A percentile compares a stretch with the other conserved stretches of the same genome.
Evolutionary conservation across 106 monocot species (phyloP).

Genomic region (Ottelia alismoides): DNA sequence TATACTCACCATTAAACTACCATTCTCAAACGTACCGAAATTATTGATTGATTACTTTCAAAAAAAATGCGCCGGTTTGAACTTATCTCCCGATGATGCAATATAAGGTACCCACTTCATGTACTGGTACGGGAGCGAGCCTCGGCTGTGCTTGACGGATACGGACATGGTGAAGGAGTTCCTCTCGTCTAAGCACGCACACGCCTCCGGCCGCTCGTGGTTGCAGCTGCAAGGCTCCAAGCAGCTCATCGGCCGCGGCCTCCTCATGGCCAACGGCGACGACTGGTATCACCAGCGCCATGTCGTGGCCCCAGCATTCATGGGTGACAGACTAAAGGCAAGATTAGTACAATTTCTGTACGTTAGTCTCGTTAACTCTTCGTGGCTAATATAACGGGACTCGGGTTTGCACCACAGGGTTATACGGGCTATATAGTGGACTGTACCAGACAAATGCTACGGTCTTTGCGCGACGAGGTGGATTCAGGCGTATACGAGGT

Average conservation of each 20-base stretch:
- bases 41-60: too few relatives aligned
- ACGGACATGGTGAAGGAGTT: constrained; percentile 81
- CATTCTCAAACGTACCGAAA: too few relatives aligned
- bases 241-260: constrained; percentile 79
- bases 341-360: too few relatives aligned
- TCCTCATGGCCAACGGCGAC: constrained; percentile 86
- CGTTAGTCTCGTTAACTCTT: too few relatives aligned
- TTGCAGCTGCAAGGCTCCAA: constrained; percentile 67
- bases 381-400: too few relatives aligned
- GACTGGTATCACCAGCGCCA: constrained; percentile 85
- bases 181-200: constrained; percentile 52
- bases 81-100: too few relatives aligned
- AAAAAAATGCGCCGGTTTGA: too few relatives aligned
- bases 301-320: constrained; percentile 75
- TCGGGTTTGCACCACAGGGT: constrained; percentile 30
- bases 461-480: constrained; percentile 24
- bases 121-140: constrained; percentile 91
- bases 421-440: constrained; percentile 71
- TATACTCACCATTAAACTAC: too few relatives aligned
- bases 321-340: constrained; percentile 86
- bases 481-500: constrained; percentile 26
- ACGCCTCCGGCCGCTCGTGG: constrained; percentile 74
- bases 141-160: constrained; percentile 80
- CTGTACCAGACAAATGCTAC: constrained; percentile 56
- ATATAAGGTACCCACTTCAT: constrained; percentile 20